Base-by-base conservation (phyloP, 1,284 basidiomycete genomes). In the Lignosus rhinocerotis region DNA sequence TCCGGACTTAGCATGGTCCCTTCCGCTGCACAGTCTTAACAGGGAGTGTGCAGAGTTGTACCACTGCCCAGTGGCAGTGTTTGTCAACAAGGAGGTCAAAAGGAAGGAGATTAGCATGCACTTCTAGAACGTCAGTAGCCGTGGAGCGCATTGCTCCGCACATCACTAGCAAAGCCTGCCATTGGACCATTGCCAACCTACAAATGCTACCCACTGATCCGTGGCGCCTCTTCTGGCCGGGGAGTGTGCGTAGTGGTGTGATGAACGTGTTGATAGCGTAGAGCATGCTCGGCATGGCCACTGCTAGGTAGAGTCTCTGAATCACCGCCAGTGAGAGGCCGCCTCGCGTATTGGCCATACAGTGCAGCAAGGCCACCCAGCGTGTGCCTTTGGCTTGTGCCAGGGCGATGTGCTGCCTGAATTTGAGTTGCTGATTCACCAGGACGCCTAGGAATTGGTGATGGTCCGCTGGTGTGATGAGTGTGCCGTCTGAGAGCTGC, bases 251-350 rank as follows among this genome's bases (percentile, higher is more conserved):
- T 1, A 67, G 49, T 2, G 72, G 48, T 64, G 73, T 17, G 45
- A 69, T 55, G 69, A 73, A 79, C 1, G 78, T 51, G 41, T 76
- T 72, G 0, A 71, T 62, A 1, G 69, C 73, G 45, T 77, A 78
- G 0, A 70, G 65, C 67, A 77, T 72, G 39, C 70, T 70, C 3
- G 75, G 72, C 6, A 77, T 49, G 0, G 67, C 72, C 0, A 76
- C 68, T 4, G 71, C 56, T 0, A 67, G 46, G 58, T 75, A 78
- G 0, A 63, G 52, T 3, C 53, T 33, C 19, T 46, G 42, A 8
- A 58, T 46, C 0, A 56, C 19, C 1, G 25, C 38, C 12, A 53
- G 5, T 0, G 52, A 32, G 17, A 63, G 55, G 3, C 61, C 61
- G 10, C 48, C 32, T 2, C 51, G 45, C 0, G 47, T 34, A 1